Conservation (phyloP, 441 rosid species). For the Biscutella laevigata region DNA sequence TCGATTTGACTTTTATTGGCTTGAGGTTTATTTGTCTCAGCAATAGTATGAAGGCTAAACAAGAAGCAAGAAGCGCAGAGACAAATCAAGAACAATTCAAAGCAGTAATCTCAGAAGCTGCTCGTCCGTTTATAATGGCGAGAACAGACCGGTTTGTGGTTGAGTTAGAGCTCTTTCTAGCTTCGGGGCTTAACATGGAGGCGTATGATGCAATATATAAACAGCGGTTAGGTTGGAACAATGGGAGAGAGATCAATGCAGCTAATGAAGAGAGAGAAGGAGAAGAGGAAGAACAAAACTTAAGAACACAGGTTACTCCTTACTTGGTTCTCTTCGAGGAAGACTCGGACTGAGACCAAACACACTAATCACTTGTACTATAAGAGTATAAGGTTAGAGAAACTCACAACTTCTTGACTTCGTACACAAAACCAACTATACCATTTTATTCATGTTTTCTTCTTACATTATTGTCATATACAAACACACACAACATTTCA, state of each 20-base stretch:
- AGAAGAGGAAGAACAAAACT: constrained; percentile 23
- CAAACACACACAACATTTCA: neutral
- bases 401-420: neutral
- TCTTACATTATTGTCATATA: neutral
- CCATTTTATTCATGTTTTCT: constrained; percentile 2
- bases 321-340: constrained; percentile 47
- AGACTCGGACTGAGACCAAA: constrained; percentile 25
- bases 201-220: constrained; percentile 64
- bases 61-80: constrained; percentile 29
- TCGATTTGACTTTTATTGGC: neutral
- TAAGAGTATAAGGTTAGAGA: too few relatives aligned
- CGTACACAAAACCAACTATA: neutral
- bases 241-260: constrained; percentile 17
- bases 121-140: constrained; percentile 54
- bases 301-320: constrained; percentile 26
- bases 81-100: constrained; percentile 42
- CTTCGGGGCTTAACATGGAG: constrained; percentile 55
- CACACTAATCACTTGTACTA: neutral
- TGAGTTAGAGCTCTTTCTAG: constrained; percentile 67
- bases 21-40: too few relatives aligned
- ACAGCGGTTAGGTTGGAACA: constrained; percentile 38
- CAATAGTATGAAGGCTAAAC: neutral
- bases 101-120: constrained; percentile 42
- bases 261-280: constrained; percentile 17
- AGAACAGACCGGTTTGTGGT: constrained; percentile 56